Base-by-base conservation (phyloP, 257 asterid genomes). In the Gardenia jasminoides region DNA sequence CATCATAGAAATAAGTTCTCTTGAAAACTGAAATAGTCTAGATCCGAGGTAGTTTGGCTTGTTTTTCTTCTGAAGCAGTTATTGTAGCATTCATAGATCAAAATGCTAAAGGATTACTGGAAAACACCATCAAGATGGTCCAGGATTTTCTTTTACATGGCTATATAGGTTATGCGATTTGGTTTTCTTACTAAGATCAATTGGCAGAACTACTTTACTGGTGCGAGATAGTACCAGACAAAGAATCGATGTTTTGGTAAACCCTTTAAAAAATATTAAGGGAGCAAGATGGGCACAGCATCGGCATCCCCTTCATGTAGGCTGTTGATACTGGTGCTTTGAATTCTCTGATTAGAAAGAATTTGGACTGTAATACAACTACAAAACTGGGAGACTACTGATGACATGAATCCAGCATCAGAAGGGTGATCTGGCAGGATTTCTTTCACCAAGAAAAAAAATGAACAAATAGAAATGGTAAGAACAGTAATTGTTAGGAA, bases 401-500 rank as follows among this genome's bases (percentile, higher is more conserved):
- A 56, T 64, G 58, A 67, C 31, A 17, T 10, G 61, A 67, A 78
- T 56, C 28, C 10, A 41, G 62, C 20, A n/a, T 17, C 47, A 41
- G 7, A 12, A 58, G 48, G 15, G 24, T 22, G 20, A 16, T 39
- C 26, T 36, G 16, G 17, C 22, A 16, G 46, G 19, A 64, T 46
- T 20, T 50, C 6, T 74, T 9, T 24, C 36, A 43, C 26, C 13
- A 10, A 61, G 26, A 61, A 13, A 56, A 33, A 10, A n/a, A 59
- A 62, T 41, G 22, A 59, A 43, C 15, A 10, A 44, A 48, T 50
- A 65, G 47, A 30, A 50, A 33, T 30, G 1, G 26, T 1, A 24
- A 67, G 80, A 41, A 56, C 12, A 6, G 54, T 46, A 61, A 52
- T 70, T 64, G 50, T n/a, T 43, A 68, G 76, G 30, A 62, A 76